phyloP scores from a whole-genome alignment of 345 rosid species.

The Triadica sebifera region DNA sequence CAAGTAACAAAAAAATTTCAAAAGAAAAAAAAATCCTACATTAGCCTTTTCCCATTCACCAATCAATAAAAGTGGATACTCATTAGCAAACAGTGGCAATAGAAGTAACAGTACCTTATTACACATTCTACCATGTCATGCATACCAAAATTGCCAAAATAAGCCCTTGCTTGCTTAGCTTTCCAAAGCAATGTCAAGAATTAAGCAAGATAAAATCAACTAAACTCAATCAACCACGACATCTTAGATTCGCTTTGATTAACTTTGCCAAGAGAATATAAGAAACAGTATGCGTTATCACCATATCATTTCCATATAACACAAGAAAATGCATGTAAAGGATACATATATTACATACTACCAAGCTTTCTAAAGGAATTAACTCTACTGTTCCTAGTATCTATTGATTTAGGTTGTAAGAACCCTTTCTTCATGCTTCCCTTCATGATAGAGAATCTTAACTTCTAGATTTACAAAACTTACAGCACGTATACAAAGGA shows the following conservation, averaged over 20 bases:
- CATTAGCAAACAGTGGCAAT: background rate
- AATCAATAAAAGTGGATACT: background rate
- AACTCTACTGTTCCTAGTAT: background rate
- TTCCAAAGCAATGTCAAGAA: background rate
- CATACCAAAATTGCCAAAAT: background rate
- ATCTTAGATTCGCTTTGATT: background rate
- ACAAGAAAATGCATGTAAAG: background rate
- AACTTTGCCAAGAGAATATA: background rate
- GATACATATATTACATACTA: background rate
- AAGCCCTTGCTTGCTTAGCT: background rate
- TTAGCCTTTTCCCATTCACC: background rate
- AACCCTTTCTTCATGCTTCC: background rate
- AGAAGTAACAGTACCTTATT: background rate
- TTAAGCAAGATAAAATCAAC: background rate
- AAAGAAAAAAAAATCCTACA: background rate
- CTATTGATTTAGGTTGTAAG: background rate
- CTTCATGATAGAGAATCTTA: background rate
- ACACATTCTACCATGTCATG: background rate
- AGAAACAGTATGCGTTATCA: background rate
- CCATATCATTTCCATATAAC: background rate
- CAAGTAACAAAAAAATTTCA: background rate
- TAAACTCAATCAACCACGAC: background rate
- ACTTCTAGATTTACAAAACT: background rate
- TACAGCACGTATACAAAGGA: background rate
- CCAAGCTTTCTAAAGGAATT: background rate